Conservation (phyloP, 768 basidiomycete genomes). For the Hortiboletus flavorubellus region DNA sequence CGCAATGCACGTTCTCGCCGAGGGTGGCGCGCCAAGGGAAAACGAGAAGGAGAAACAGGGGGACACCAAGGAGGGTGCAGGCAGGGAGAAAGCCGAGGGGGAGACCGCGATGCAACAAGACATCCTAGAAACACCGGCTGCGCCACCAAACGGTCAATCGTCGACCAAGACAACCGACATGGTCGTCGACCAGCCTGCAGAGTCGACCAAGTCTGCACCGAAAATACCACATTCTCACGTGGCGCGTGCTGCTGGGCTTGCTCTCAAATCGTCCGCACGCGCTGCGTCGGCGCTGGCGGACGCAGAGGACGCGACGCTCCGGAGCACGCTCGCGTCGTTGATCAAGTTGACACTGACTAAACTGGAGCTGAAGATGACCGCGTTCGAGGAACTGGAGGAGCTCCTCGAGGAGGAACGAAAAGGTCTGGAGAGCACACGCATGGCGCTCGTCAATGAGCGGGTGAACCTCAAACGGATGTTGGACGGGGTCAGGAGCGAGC, state of each 20-base stretch:
- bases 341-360: constrained; percentile 85
- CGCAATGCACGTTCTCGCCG: constrained; percentile 77
- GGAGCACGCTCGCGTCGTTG: constrained; percentile 71
- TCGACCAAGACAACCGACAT: constrained; percentile 37
- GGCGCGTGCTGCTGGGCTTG: constrained; percentile 78
- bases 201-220: constrained; percentile 26
- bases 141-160: constrained; percentile 9
- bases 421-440: constrained; percentile 75
- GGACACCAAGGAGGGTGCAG: constrained; percentile 33
- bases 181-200: constrained; percentile 42
- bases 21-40: constrained; percentile 47
- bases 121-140: constrained; percentile 10
- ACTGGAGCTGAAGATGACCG: constrained; percentile 90
- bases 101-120: constrained; percentile 38
- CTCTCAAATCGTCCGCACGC: constrained; percentile 85
- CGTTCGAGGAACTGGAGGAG: constrained; percentile 93
- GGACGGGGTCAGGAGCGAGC: constrained; percentile 62
- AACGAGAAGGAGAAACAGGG: constrained; percentile 23
- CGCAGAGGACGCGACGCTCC: constrained; percentile 80
- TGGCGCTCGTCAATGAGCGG: constrained; percentile 79
- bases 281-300: constrained; percentile 78
- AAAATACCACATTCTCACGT: constrained; percentile 70
- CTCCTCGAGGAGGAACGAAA: constrained; percentile 88
- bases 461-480: constrained; percentile 66
- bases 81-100: constrained; percentile 40